A percentile compares a stretch with the other conserved stretches of the same genome.
phyloP scores from a whole-genome alignment of 176 grass and related monocot genomes.

The Ensete glaucum region DNA sequence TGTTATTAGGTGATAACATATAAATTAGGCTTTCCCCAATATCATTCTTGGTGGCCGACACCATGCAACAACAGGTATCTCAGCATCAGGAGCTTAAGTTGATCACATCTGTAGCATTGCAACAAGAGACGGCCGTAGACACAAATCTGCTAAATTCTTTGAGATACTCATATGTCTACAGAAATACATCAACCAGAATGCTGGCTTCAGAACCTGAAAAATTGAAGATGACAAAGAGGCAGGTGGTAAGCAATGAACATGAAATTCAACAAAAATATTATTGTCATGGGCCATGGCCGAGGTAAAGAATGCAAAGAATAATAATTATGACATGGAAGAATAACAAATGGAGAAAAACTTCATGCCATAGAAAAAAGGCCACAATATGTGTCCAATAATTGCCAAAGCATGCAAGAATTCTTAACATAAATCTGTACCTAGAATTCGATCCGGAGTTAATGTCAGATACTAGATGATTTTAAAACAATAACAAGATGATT shows the following conservation, averaged over 20 bases:
- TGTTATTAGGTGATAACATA: too few relatives aligned
- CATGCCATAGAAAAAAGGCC: too few relatives aligned
- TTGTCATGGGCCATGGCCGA: too few relatives aligned
- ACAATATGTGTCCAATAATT: too few relatives aligned
- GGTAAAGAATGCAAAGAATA: not conserved
- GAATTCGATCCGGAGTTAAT: not conserved
- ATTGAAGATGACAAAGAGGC: not conserved
- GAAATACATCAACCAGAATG: constrained; percentile 64
- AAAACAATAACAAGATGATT: not conserved
- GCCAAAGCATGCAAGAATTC: not conserved
- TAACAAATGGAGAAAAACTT: not conserved
- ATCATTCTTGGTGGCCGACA: too few relatives aligned
- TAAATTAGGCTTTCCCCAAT: too few relatives aligned
- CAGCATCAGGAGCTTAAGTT: not conserved
- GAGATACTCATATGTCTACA: constrained; percentile 57
- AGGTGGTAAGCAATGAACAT: not conserved
- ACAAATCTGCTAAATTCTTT: constrained; percentile 35
- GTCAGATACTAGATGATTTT: not conserved
- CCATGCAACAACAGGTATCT: not conserved
- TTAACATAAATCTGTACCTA: not conserved
- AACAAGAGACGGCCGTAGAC: constrained; percentile 28
- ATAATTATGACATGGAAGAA: not conserved
- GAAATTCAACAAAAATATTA: too few relatives aligned
- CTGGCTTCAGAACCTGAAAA: constrained; percentile 43
- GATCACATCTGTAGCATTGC: constrained; percentile 48